Evolutionary conservation across 2,329 filamentous ascomycete genomes (phyloP).

Genomic region (Corynespora cassiicola): DNA sequence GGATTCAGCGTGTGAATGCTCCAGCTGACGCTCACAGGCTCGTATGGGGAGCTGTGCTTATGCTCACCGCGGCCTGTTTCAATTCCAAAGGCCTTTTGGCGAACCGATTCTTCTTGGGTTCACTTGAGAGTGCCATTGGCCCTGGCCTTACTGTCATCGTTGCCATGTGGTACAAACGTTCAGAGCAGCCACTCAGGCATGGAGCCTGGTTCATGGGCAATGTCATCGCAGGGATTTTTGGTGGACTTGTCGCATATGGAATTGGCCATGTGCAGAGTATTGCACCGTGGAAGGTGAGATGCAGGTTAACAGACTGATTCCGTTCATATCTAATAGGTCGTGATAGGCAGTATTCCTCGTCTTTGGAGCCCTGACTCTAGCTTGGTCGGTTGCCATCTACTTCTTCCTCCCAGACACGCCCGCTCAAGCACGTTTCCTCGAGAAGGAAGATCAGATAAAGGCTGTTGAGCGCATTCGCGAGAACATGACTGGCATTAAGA

Average conservation of each 20-base stretch:
- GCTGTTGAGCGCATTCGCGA: conserved; percentile 29
- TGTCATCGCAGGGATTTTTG: conserved; percentile 1
- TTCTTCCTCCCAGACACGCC: conserved; percentile 4
- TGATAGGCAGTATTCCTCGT: conserved; percentile 13
- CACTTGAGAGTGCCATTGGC: conserved; percentile 16
- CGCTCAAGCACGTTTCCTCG: conserved; percentile 3
- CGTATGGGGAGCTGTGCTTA: conserved; percentile 21
- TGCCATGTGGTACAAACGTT: conserved; percentile 11
- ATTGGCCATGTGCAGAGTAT: conserved; percentile 3
- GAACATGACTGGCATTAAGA: conserved; percentile 16
- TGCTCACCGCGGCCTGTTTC: conserved; percentile 17
- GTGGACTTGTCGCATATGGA: conserved; percentile 5
- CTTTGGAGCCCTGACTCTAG: conserved; percentile 16
- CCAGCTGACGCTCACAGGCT: conserved; percentile 2
- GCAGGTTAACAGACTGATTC: too few species aligned
- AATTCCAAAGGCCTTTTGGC: conserved; percentile 11
- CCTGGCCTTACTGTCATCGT: conserved; percentile 16
- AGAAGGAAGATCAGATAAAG: conserved; percentile 31
- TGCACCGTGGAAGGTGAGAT: not conserved
- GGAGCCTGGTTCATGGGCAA: conserved; percentile 11
- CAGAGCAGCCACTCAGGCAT: conserved; percentile 8
- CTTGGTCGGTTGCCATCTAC: conserved; percentile 28
- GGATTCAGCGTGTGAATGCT: not conserved
- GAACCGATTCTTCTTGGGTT: conserved; percentile 11
- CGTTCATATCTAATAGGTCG: too few species aligned